phyloP scores from a whole-genome alignment of 345 rosid species.

The Salix caprea region DNA sequence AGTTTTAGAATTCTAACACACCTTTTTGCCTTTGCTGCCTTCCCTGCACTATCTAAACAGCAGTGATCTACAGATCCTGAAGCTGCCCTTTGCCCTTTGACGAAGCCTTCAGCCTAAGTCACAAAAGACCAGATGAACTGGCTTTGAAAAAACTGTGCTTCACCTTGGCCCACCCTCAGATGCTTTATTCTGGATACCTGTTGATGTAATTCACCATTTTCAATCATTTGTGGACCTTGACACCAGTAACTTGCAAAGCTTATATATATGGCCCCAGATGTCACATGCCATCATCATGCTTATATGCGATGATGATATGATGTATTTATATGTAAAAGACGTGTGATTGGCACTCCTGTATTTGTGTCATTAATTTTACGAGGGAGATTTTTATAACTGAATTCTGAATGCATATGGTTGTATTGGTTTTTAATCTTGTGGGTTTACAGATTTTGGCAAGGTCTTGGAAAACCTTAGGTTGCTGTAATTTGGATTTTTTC shows the following conservation, averaged over 20 bases:
- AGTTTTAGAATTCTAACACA: conserved; percentile 29
- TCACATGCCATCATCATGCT: conserved; percentile 11
- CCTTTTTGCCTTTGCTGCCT: conserved; percentile 30
- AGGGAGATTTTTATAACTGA: conserved; percentile 11
- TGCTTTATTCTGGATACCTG: conserved; percentile 27
- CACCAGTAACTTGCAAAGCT: conserved; percentile 12
- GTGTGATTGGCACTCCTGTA: conserved; percentile 15
- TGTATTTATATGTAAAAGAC: conserved; percentile 22
- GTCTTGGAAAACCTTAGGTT: background rate
- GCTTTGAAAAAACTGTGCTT: conserved; percentile 24
- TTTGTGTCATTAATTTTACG: conserved; percentile 4
- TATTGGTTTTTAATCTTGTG: conserved; percentile 3
- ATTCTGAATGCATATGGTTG: conserved; percentile 12
- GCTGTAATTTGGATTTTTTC: conserved; percentile 2
- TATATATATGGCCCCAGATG: background rate
- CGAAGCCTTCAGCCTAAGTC: conserved; percentile 36
- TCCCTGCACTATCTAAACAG: conserved; percentile 35
- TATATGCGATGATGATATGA: conserved; percentile 8
- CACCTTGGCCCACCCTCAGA: conserved; percentile 22
- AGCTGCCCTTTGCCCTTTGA: conserved; percentile 28
- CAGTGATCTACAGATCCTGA: conserved; percentile 34
- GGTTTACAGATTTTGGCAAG: background rate
- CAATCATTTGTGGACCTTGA: conserved; percentile 28
- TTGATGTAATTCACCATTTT: conserved; percentile 29
- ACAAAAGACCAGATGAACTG: conserved; percentile 30